A percentile compares a stretch with the other conserved stretches of the same genome.
Evolutionary conservation across 192 early-diverging fungal species (phyloP).

Genomic region (Paraglomus occultum): DNA sequence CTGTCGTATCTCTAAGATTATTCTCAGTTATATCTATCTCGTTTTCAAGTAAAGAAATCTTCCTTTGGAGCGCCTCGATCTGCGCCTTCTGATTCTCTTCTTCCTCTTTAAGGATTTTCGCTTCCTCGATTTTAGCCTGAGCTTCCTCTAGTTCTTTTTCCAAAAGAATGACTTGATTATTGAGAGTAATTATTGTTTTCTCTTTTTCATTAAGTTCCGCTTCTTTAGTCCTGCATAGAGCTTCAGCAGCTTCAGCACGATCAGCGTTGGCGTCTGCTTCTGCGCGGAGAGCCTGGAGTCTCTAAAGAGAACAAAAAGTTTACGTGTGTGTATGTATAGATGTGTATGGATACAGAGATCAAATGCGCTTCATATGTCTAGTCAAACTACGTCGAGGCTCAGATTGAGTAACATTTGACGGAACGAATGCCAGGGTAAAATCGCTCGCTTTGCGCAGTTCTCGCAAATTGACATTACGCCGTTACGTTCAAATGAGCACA

Average conservation of each 20-base stretch:
- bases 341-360: no score
- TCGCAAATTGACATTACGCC: no score
- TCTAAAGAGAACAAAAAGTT: conserved; percentile 41
- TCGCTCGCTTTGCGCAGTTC: no score
- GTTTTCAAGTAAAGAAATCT: conserved; percentile 43
- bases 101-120: conserved; percentile 21
- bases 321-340: no score
- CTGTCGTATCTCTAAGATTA: conserved; percentile 49
- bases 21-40: conserved; percentile 57
- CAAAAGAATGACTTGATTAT: conserved; percentile 44
- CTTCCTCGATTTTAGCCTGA: conserved; percentile 17
- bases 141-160: conserved; percentile 18
- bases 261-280: conserved; percentile 62
- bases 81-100: conserved; percentile 3
- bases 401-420: no score
- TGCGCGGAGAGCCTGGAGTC: conserved; percentile 59
- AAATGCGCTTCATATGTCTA: no score
- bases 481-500: no score
- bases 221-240: conserved; percentile 56
- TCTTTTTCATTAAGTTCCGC: conserved; percentile 66
- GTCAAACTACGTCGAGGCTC: no score
- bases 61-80: conserved; percentile 23
- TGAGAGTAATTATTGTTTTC: conserved; percentile 67
- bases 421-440: no score
- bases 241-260: conserved; percentile 64